A percentile compares a stretch with the other conserved stretches of the same genome.
phyloP scores from a whole-genome alignment of 106 monocot species.

The Hemerocallis citrina region DNA sequence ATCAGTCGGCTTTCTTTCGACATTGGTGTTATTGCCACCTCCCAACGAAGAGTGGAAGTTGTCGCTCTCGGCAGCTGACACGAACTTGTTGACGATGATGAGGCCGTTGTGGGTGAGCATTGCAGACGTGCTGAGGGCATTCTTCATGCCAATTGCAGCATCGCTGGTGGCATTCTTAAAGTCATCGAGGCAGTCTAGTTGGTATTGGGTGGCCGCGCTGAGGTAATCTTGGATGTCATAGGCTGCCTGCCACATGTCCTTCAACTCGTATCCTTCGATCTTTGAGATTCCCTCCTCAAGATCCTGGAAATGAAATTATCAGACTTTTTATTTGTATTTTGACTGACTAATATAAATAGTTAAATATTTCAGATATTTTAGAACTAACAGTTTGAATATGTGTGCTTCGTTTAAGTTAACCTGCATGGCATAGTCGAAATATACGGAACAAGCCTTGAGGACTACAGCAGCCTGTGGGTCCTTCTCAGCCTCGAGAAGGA shows the following conservation, averaged over 20 bases:
- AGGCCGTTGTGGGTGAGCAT: constrained; percentile 36
- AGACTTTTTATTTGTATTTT: no score
- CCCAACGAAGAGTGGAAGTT: constrained; percentile 13
- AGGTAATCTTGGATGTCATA: constrained; percentile 41
- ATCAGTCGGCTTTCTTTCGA: not conserved
- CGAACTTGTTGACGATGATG: constrained; percentile 15
- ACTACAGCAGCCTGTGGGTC: no score
- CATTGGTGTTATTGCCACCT: not conserved
- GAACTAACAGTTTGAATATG: no score
- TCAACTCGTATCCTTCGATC: constrained; percentile 15
- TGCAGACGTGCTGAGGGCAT: constrained; percentile 21
- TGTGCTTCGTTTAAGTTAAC: no score
- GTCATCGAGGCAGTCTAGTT: constrained; percentile 48
- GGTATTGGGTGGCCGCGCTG: constrained; percentile 41
- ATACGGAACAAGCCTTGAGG: no score
- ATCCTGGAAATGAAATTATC: no score
- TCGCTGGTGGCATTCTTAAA: constrained; percentile 17
- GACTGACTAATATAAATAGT: no score
- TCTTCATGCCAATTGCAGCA: constrained; percentile 17
- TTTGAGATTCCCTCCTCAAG: constrained; percentile 18
- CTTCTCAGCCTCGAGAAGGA: no score
- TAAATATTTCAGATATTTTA: no score
- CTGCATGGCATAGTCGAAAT: no score
- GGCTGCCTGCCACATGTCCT: constrained; percentile 14
- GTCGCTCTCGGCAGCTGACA: constrained; percentile 9